These are phyloP conservation scores for Suillus weaverae DNA, from an alignment of 768 basidiomycete species.

Conservation along the genomic window DNA sequence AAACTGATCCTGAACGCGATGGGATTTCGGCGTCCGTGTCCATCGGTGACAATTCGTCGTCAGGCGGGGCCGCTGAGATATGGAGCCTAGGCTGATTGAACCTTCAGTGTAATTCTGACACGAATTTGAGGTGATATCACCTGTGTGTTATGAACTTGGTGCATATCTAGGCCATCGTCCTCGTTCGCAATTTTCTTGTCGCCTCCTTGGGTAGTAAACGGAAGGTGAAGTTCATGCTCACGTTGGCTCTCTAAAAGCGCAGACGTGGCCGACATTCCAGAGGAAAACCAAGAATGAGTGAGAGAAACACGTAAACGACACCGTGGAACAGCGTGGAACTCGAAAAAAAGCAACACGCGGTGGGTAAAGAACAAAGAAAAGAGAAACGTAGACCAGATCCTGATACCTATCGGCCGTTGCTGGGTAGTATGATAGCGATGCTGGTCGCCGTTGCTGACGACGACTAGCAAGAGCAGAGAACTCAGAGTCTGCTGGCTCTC, in stretches of 20 bases:
- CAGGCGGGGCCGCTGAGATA: slow-evolving; percentile 41
- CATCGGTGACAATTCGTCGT: slow-evolving; percentile 25
- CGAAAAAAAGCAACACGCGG: slow-evolving; percentile 15
- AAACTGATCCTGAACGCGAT: slow-evolving; percentile 71
- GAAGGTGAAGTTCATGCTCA: slow-evolving; percentile 34
- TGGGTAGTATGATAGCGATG: slow-evolving; percentile 6
- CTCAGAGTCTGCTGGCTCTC: slow-evolving; percentile 17
- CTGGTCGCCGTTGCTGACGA: slow-evolving; percentile 31
- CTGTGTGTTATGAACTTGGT: slow-evolving; percentile 16
- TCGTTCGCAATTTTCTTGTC: slow-evolving; percentile 56
- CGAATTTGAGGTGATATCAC: neutral
- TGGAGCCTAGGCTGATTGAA: slow-evolving; percentile 46
- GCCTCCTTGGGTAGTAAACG: slow-evolving; percentile 38
- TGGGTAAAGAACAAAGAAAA: slow-evolving; percentile 23
- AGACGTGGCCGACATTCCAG: slow-evolving; percentile 42
- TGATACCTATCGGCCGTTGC: slow-evolving; percentile 9
- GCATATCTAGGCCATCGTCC: slow-evolving; percentile 46
- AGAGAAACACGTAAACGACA: slow-evolving; percentile 32
- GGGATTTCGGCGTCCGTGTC: slow-evolving; percentile 45
- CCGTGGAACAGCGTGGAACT: slow-evolving; percentile 19
- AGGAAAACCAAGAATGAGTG: slow-evolving; percentile 41
- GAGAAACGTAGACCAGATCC: neutral
- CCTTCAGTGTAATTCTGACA: slow-evolving; percentile 8
- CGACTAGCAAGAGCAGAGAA: slow-evolving; percentile 32
- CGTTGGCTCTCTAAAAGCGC: slow-evolving; percentile 41